Conservation (phyloP, 2,329 filamentous ascomycete species). For the Botrytis fragariae region DNA sequence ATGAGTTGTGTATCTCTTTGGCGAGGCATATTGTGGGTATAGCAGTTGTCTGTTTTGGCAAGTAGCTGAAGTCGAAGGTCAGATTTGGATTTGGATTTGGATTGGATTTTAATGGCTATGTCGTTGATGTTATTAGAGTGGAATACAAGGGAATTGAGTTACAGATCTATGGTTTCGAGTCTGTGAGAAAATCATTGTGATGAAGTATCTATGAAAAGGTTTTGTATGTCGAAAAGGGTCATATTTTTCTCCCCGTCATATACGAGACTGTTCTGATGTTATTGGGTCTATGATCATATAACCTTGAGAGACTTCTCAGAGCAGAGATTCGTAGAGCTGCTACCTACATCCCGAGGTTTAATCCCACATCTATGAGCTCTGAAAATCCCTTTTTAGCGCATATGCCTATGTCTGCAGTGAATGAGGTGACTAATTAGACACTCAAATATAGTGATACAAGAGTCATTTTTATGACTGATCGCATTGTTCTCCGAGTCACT, state of each 20-base stretch:
- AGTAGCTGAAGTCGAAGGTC: neutral
- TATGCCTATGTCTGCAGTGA: too few relatives aligned
- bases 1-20: neutral
- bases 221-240: neutral
- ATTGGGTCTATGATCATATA: neutral
- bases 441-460: neutral
- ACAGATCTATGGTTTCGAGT: neutral
- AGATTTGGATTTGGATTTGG: neutral
- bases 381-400: too few relatives aligned
- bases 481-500: neutral
- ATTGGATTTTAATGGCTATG: neutral
- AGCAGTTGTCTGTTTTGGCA: too few relatives aligned
- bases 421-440: neutral
- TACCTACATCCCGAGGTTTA: neutral
- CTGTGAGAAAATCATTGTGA: neutral
- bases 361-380: neutral
- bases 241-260: neutral
- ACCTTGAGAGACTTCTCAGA: neutral
- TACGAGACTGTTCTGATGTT: rapidly evolving
- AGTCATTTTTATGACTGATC: neutral
- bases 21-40: too few relatives aligned
- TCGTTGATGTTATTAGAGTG: neutral
- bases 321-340: too few relatives aligned
- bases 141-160: neutral
- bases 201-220: neutral